These are phyloP conservation scores for Cyathus striatus DNA, from an alignment of 768 basidiomycete genomes.

Conservation along the genomic window DNA sequence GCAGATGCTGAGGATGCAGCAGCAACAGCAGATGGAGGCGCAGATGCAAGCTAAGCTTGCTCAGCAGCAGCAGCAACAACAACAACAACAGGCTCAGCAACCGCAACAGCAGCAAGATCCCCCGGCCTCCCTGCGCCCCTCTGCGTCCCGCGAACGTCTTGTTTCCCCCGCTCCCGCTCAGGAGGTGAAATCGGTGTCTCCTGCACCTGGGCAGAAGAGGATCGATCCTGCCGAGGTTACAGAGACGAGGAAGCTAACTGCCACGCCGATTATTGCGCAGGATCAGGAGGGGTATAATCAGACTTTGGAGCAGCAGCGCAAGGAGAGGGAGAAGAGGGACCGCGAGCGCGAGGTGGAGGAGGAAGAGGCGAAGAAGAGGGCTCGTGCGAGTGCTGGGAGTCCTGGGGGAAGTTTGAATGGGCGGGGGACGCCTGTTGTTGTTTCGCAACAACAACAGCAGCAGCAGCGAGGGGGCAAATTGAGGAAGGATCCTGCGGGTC, in stretches of 20 bases:
- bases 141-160: slow-evolving; percentile 46
- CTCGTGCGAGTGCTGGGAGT: too few relatives aligned
- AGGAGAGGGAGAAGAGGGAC: slow-evolving; percentile 37
- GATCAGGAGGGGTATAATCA: slow-evolving; percentile 35
- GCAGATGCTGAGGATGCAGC: slow-evolving; percentile 16
- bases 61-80: too few relatives aligned
- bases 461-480: slow-evolving; percentile 29
- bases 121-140: slow-evolving; percentile 39
- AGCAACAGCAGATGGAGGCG: slow-evolving; percentile 26
- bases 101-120: too few relatives aligned
- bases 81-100: too few relatives aligned
- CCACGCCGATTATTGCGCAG: slow-evolving; percentile 74
- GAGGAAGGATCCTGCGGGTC: slow-evolving; percentile 35
- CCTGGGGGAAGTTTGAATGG: too few relatives aligned
- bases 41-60: too few relatives aligned
- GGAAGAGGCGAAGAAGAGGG: slow-evolving; percentile 36
- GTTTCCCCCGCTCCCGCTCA: too few relatives aligned
- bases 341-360: slow-evolving; percentile 40
- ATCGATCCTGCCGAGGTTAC: slow-evolving; percentile 65
- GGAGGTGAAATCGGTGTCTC: too few relatives aligned
- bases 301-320: slow-evolving; percentile 16
- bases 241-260: slow-evolving; percentile 74
- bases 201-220: too few relatives aligned
- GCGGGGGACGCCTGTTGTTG: too few relatives aligned
- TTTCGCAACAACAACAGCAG: too few relatives aligned